Percentiles rank a stretch among this genome's conserved stretches.
Conservation (phyloP, 495 filamentous ascomycete genomes). For the Tuber borchii region DNA sequence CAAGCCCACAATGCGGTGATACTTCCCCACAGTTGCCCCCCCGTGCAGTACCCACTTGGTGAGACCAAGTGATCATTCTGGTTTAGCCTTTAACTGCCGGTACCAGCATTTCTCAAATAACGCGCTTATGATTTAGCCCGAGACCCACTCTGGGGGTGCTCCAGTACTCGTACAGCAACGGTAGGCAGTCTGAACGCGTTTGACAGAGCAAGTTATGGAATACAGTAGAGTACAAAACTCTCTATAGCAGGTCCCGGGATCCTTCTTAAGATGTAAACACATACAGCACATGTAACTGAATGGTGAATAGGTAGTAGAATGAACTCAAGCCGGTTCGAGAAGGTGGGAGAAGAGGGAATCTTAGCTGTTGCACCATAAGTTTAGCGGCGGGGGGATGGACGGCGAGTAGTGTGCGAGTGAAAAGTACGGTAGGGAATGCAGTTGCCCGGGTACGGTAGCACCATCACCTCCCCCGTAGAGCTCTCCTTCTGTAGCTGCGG, state of each 20-base stretch:
- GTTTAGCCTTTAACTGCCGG: neutral
- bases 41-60: neutral
- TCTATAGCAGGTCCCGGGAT: neutral
- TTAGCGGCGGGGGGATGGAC: neutral
- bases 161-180: neutral
- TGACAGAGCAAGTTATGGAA: neutral
- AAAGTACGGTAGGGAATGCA: neutral
- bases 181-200: neutral
- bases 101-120: neutral
- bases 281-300: neutral
- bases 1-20: neutral
- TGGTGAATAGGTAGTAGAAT: neutral
- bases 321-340: neutral
- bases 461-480: neutral
- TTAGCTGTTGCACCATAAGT: neutral
- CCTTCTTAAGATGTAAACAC: neutral
- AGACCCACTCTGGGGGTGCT: neutral
- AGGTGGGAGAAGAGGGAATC: neutral
- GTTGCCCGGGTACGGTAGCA: neutral
- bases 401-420: neutral
- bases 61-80: neutral
- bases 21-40: neutral
- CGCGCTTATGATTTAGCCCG: neutral
- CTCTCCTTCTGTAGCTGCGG: neutral
- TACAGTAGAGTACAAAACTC: neutral